Percentiles rank a stretch among this genome's conserved stretches.
Evolutionary conservation across 2,329 filamentous ascomycete genomes (phyloP).

Genomic region (Graphiopsis chlorocephala): DNA sequence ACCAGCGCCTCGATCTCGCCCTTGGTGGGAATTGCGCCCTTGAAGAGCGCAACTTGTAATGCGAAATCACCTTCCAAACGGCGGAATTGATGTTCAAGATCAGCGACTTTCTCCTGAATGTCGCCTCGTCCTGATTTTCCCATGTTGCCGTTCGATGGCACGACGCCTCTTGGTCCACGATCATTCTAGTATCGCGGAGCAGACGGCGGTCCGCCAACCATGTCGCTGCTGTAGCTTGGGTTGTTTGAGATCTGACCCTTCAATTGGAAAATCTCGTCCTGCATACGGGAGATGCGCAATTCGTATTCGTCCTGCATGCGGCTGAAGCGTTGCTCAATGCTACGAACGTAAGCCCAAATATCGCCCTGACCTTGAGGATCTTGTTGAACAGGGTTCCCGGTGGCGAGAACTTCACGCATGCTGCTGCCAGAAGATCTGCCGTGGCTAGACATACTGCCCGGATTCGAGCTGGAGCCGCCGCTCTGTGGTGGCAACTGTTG

Average conservation of each 20-base stretch:
- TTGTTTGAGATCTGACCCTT: conserved; percentile 29
- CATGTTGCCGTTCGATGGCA: background rate
- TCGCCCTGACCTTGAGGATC: conserved; percentile 42
- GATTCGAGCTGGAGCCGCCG: conserved; percentile 41
- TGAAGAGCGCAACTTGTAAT: background rate
- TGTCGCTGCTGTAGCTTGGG: conserved; percentile 33
- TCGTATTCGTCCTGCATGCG: conserved; percentile 49
- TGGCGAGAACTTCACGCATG: conserved; percentile 64
- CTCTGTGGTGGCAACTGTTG: conserved; percentile 30
- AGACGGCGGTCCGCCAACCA: conserved; percentile 18
- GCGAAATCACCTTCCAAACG: background rate
- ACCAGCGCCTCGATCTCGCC: background rate
- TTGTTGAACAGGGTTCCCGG: conserved; percentile 29
- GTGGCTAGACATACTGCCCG: conserved; percentile 52
- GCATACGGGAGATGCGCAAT: conserved; percentile 42
- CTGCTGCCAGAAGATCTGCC: conserved; percentile 56
- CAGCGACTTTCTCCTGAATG: background rate
- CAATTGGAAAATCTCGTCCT: conserved; percentile 43
- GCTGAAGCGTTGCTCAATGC: conserved; percentile 57
- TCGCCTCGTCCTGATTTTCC: no score
- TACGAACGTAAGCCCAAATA: conserved; percentile 70
- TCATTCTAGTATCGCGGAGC: conserved; percentile 9
- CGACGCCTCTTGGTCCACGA: background rate
- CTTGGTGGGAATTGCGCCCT: background rate
- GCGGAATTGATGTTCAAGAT: background rate